Conservation (phyloP, 306 rosid species). For the Dalbergia cultrata region DNA sequence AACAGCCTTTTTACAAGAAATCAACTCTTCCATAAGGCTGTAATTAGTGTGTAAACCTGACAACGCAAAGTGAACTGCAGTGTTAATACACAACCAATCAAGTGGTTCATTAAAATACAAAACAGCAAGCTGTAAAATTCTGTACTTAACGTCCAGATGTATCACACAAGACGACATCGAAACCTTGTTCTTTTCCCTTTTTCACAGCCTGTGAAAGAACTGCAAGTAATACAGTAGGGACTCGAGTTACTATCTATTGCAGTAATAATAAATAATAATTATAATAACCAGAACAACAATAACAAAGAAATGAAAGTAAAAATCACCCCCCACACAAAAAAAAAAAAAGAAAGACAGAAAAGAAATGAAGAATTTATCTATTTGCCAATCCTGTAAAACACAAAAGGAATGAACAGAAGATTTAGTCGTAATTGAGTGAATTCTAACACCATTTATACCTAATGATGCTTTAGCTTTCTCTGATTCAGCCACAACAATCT, state of each 20-base stretch:
- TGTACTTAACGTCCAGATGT: conserved; percentile 96
- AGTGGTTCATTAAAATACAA: conserved; percentile 33
- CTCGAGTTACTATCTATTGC: conserved; percentile 47
- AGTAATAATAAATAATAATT: not conserved
- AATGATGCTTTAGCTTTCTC: conserved; percentile 87
- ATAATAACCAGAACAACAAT: not conserved
- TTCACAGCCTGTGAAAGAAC: conserved; percentile 95
- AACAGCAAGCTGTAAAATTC: conserved; percentile 35
- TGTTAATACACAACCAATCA: conserved; percentile 33
- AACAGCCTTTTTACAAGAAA: conserved; percentile 93
- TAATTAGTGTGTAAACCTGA: conserved; percentile 97
- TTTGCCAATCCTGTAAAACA: conserved; percentile 2
- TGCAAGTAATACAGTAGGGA: conserved; percentile 67
- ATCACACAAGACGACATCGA: conserved; percentile 90
- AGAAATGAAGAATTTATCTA: not conserved
- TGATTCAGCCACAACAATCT: conserved; percentile 84
- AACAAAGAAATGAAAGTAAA: not conserved
- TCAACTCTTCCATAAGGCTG: conserved; percentile 96
- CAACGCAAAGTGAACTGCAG: conserved; percentile 34
- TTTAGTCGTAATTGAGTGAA: not conserved
- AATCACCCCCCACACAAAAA: too few species aligned
- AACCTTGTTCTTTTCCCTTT: conserved; percentile 83
- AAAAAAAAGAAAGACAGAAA: too few species aligned
- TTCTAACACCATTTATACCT: conserved; percentile 59
- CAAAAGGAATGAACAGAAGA: conserved; percentile 29